Conservation (phyloP, 164 flowering plant genomes). For the Chimonanthus praecox region DNA sequence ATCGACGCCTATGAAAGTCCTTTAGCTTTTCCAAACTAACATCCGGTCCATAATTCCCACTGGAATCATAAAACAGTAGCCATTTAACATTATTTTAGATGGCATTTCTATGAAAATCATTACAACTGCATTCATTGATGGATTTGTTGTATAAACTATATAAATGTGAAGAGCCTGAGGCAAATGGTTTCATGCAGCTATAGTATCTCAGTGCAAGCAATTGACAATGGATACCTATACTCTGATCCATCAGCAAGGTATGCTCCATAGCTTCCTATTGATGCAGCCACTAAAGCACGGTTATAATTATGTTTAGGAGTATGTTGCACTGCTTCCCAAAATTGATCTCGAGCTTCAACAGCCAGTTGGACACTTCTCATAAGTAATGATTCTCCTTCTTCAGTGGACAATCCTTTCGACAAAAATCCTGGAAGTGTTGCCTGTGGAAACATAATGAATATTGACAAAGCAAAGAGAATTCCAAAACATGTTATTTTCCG, state of each 20-base stretch:
- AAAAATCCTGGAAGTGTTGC: slow-evolving; percentile 84
- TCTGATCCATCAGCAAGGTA: slow-evolving; percentile 98
- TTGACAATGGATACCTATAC: slow-evolving; percentile 49
- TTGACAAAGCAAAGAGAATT: neutral
- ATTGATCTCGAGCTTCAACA: slow-evolving; percentile 70
- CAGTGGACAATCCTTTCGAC: slow-evolving; percentile 61
- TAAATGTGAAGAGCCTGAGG: neutral
- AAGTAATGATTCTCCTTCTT: slow-evolving; percentile 56
- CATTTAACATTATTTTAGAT: neutral
- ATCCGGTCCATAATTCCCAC: slow-evolving; percentile 67
- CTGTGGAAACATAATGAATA: slow-evolving; percentile 23
- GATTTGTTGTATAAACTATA: neutral
- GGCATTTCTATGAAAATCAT: neutral
- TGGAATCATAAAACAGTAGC: slow-evolving; percentile 18
- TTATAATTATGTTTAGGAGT: slow-evolving; percentile 29
- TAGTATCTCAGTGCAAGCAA: neutral
- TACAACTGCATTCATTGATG: neutral
- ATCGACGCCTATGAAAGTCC: slow-evolving; percentile 77
- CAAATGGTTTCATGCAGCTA: too few relatives aligned
- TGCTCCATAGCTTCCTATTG: slow-evolving; percentile 96
- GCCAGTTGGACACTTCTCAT: slow-evolving; percentile 67
- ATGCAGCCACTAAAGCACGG: slow-evolving; percentile 83
- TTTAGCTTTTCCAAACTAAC: slow-evolving; percentile 65
- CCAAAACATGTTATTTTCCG: neutral
- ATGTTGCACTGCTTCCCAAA: slow-evolving; percentile 40